Base-by-base conservation (phyloP, 2,329 filamentous ascomycete genomes). In the Seiridium cupressi region DNA sequence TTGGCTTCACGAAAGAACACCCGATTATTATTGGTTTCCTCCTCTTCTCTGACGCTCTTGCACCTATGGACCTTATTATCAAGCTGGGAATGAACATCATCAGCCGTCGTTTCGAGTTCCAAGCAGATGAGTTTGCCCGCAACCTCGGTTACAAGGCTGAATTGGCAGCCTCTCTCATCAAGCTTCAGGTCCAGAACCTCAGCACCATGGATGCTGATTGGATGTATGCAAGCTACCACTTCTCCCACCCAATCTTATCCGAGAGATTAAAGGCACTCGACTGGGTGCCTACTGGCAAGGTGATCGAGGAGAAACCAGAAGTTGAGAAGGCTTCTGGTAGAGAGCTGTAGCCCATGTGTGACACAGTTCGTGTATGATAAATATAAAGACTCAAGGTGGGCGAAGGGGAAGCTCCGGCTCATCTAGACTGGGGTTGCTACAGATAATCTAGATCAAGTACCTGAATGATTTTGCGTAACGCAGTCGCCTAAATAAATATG, bases 161-260 rank as follows among this genome's bases (percentile, higher is more conserved):
- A 75, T 88, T 99, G 57, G 92, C 93, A 48, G 83, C 87, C 64
- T 95, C 92, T 31, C 85, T 99, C 64, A 93, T 99, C 79, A 97
- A 97, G 81, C 90, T 99, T 57, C 96, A 99, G 79, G 92, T 97
- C 71, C 93, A 98, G 81, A 99, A 99, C 74, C 84, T 99, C 67
- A 96, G 92, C 77, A 96, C 92, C 63, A 98, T 99, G 94, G 95
- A 99, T 70, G 95, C 95, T 35, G 96, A 99, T 78, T 96, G 91
- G 90, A 88, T 97, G 85, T 99, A 96, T 77, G 95, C 95, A 58
- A 96, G 90, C 78, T 99, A 98, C 82, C 93, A 99, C 80, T 97
- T 96, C 83, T 97, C 94, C 32, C 95, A 99, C 78, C 95, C 95
- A 1, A 97, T 98, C 66, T 81, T 99, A 66, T 91, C 93, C 1